phyloP scores from a whole-genome alignment of 441 rosid genomes.

The Gossypium schwendimanii region DNA sequence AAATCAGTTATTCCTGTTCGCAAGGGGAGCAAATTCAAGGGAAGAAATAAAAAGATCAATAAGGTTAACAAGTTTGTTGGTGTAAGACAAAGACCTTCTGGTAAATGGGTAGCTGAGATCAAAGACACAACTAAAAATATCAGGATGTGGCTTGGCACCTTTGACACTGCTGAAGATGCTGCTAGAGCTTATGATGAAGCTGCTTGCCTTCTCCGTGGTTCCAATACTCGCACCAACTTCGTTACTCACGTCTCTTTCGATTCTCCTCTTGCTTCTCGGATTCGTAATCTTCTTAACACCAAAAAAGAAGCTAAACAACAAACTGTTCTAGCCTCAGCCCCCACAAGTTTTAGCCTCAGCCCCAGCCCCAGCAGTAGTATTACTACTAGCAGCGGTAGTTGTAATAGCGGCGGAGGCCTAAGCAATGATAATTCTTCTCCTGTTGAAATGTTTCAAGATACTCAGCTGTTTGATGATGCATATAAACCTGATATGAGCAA shows the following conservation, averaged over 20 bases:
- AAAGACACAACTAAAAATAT: constrained; percentile 69
- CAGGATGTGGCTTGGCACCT: constrained; percentile 78
- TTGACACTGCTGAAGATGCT: constrained; percentile 66
- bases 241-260: constrained; percentile 41
- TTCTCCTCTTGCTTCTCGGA: constrained; percentile 63
- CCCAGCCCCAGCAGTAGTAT: constrained; percentile 13
- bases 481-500: constrained; percentile 58
- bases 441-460: constrained; percentile 20
- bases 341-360: constrained; percentile 8
- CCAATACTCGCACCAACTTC: constrained; percentile 72
- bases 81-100: constrained; percentile 73
- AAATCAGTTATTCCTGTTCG: constrained; percentile 12
- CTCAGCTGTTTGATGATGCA: constrained; percentile 35
- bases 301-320: constrained; percentile 30
- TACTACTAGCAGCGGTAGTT: constrained; percentile 10
- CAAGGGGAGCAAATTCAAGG: constrained; percentile 41
- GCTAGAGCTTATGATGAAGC: constrained; percentile 77
- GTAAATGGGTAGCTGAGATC: constrained; percentile 84
- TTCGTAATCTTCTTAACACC: constrained; percentile 46
- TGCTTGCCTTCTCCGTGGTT: constrained; percentile 72
- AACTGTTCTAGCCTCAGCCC: constrained; percentile 18
- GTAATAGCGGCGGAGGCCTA: constrained; percentile 14
- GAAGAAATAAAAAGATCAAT: constrained; percentile 22
- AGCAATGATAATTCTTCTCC: constrained; percentile 20
- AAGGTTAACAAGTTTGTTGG: constrained; percentile 49